phyloP scores from a whole-genome alignment of 768 basidiomycete species.

The Mycena albidolilacea region DNA sequence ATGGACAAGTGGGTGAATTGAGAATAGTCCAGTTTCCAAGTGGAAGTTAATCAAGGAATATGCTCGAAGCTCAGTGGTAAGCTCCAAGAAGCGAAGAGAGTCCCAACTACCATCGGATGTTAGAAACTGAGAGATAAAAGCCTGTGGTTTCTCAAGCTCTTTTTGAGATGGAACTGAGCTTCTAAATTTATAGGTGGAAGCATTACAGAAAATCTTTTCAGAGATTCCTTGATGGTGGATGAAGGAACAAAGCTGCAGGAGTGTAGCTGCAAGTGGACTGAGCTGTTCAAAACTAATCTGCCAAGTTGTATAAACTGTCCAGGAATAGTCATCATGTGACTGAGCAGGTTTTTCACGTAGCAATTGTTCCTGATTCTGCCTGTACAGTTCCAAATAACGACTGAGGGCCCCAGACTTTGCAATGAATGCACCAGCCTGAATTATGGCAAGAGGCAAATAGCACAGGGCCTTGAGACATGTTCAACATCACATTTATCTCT shows the following conservation, averaged over 20 bases:
- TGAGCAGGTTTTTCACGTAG: not conserved
- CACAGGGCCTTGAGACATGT: not conserved
- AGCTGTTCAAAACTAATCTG: too few relatives aligned
- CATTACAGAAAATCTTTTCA: not conserved
- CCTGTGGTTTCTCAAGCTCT: not conserved
- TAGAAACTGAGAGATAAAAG: not conserved
- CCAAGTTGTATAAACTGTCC: too few relatives aligned
- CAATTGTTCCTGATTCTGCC: not conserved
- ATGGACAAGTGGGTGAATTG: not conserved
- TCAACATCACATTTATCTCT: not conserved
- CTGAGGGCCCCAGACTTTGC: not conserved
- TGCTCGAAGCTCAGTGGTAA: too few relatives aligned
- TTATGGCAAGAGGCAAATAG: not conserved
- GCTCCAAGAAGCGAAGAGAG: too few relatives aligned
- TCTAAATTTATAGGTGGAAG: not conserved
- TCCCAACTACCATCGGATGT: not conserved
- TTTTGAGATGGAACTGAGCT: not conserved
- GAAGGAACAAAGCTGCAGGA: not conserved
- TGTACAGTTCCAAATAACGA: not conserved
- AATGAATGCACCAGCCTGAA: not conserved
- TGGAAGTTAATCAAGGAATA: too few relatives aligned
- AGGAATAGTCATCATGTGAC: not conserved
- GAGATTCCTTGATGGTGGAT: not conserved
- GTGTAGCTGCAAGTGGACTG: too few relatives aligned
- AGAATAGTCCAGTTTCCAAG: too few relatives aligned